Evolutionary conservation across 1,284 basidiomycete species (phyloP).

Genomic region (Ustilago crameri): DNA sequence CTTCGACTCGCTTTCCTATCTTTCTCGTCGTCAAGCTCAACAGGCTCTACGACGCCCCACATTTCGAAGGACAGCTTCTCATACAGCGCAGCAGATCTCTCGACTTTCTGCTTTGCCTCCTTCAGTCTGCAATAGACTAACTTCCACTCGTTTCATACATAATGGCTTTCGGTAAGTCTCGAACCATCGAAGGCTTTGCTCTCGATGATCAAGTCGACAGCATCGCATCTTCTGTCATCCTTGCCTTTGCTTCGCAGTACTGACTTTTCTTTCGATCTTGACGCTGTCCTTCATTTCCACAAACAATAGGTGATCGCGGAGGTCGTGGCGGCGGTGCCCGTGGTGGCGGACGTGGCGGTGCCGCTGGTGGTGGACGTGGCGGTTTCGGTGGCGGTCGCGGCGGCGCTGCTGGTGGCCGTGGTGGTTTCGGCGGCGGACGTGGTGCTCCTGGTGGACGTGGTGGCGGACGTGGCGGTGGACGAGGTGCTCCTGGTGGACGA

Average conservation of each 20-base stretch:
- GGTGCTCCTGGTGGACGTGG: conserved; percentile 54
- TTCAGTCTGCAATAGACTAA: conserved; percentile 30
- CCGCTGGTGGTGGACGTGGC: conserved; percentile 45
- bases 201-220: too few species aligned
- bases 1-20: conserved; percentile 3
- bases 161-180: conserved; percentile 49
- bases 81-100: conserved; percentile 9
- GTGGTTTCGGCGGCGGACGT: conserved; percentile 39
- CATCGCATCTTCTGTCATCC: too few species aligned
- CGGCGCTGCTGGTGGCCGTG: conserved; percentile 54
- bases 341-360: conserved; percentile 69
- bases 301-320: conserved; percentile 55
- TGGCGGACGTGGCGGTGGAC: conserved; percentile 27
- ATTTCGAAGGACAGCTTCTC: conserved; percentile 3
- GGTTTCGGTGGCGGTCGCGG: conserved; percentile 72
- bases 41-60: conserved; percentile 7
- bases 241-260: too few species aligned
- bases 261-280: conserved; percentile 11
- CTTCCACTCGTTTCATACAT: conserved; percentile 10
- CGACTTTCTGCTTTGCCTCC: conserved; percentile 6
- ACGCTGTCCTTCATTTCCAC: neutral
- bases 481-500: conserved; percentile 57
- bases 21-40: conserved; percentile 13
- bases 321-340: conserved; percentile 58
- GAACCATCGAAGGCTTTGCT: too few species aligned